A percentile compares a stretch with the other conserved stretches of the same genome.
These are phyloP conservation scores for Rhynchosporium graminicola DNA, from an alignment of 2,329 filamentous ascomycete genomes.

Conservation along the genomic window DNA sequence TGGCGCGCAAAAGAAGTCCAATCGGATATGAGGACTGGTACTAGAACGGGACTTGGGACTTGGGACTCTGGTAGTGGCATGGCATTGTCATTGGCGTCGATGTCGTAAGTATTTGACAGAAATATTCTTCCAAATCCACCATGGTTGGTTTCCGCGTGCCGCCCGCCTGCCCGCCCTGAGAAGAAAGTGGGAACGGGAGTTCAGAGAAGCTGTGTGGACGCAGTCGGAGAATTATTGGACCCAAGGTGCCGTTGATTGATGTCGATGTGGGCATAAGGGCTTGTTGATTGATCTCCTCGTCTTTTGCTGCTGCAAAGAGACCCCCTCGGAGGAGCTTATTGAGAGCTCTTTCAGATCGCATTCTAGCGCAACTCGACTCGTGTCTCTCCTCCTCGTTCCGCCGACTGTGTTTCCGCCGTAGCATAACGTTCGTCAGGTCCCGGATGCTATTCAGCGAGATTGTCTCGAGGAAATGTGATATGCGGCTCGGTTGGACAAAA, in stretches of 20 bases:
- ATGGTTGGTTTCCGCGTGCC: neutral
- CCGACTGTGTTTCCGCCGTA: neutral
- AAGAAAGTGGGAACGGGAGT: neutral
- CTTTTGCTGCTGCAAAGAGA: neutral
- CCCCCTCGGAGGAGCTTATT: neutral
- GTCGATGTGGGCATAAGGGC: neutral
- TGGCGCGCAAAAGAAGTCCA: too few relatives aligned
- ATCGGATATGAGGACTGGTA: too few relatives aligned
- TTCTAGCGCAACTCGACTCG: neutral
- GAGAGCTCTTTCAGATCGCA: neutral
- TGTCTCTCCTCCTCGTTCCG: neutral
- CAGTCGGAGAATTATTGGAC: neutral
- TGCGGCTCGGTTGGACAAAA: constrained; percentile 14
- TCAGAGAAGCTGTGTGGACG: neutral
- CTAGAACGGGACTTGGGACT: too few relatives aligned
- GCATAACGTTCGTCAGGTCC: neutral
- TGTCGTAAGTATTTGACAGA: neutral
- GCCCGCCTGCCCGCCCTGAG: neutral
- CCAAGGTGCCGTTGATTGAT: neutral
- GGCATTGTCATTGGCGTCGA: neutral
- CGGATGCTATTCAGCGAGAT: constrained; percentile 2
- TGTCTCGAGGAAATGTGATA: neutral
- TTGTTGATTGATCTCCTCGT: neutral
- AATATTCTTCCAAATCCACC: neutral
- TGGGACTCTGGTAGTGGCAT: neutral